These are phyloP conservation scores for Metarhizium anisopliae DNA, from an alignment of 2,329 filamentous ascomycete genomes.

Conservation along the genomic window DNA sequence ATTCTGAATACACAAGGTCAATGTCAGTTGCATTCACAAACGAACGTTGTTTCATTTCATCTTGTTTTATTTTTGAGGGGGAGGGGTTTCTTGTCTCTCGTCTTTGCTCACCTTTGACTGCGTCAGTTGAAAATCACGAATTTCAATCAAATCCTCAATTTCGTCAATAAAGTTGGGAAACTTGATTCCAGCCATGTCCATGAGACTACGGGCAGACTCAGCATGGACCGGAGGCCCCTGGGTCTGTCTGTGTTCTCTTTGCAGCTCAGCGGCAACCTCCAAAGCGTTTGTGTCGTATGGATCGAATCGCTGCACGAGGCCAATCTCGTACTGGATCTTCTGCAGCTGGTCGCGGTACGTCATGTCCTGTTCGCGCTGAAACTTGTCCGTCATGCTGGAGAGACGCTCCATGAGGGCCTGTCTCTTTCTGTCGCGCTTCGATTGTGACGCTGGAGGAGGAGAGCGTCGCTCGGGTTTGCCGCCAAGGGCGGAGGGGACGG, in stretches of 20 bases:
- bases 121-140: slow-evolving; percentile 74
- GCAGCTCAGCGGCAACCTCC: slow-evolving; percentile 59
- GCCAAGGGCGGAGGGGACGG: slow-evolving; percentile 21
- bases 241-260: slow-evolving; percentile 43
- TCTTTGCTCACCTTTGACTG: slow-evolving; percentile 61
- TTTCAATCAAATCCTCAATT: slow-evolving; percentile 80
- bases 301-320: slow-evolving; percentile 75
- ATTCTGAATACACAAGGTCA: slow-evolving; percentile 31
- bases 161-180: slow-evolving; percentile 81
- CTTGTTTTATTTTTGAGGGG: not conserved
- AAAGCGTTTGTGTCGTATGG: slow-evolving; percentile 67
- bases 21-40: not conserved
- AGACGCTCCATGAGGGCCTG: slow-evolving; percentile 75
- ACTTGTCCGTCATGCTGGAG: slow-evolving; percentile 64
- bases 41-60: too few species aligned
- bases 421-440: slow-evolving; percentile 86
- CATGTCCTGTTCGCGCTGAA: slow-evolving; percentile 70
- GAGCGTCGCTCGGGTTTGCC: slow-evolving; percentile 28
- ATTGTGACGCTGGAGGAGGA: slow-evolving; percentile 36
- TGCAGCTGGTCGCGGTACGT: slow-evolving; percentile 86
- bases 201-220: slow-evolving; percentile 42
- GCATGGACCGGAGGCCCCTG: slow-evolving; percentile 28
- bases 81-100: not conserved
- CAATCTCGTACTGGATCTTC: slow-evolving; percentile 86
- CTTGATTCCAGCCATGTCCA: slow-evolving; percentile 71